phyloP scores from a whole-genome alignment of 441 rosid genomes.

The Jatropha multifida region DNA sequence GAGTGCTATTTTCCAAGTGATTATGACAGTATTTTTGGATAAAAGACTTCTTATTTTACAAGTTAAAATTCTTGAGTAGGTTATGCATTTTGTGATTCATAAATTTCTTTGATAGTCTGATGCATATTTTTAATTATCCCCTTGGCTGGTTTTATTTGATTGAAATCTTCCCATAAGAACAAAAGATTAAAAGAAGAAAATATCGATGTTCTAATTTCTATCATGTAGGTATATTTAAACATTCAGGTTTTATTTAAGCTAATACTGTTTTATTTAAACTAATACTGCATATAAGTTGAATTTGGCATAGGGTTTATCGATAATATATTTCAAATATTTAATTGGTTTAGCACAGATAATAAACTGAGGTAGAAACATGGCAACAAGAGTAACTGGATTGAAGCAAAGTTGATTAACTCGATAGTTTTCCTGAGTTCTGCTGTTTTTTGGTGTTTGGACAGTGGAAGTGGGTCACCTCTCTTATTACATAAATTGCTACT shows the following conservation, averaged over 20 bases:
- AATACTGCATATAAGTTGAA: neutral
- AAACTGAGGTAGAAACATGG: conserved; percentile 1
- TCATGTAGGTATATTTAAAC: no score
- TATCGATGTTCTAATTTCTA: neutral
- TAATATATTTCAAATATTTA: neutral
- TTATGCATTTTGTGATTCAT: neutral
- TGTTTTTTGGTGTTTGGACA: neutral
- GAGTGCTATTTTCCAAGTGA: neutral
- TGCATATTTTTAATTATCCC: neutral
- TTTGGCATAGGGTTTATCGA: neutral
- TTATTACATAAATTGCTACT: neutral
- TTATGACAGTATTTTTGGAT: neutral
- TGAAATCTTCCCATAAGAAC: neutral
- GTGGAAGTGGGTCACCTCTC: neutral
- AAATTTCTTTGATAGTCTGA: neutral
- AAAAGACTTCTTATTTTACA: neutral
- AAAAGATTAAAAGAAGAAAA: neutral
- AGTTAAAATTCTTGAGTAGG: neutral
- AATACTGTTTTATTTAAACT: neutral
- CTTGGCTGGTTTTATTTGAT: neutral
- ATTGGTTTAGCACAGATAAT: neutral
- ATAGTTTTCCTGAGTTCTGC: neutral
- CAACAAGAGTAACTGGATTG: neutral
- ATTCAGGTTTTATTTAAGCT: neutral
- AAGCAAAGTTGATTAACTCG: neutral